These are phyloP conservation scores for Russula sp. DNA, from an alignment of 768 basidiomycete genomes.

Conservation along the genomic window DNA sequence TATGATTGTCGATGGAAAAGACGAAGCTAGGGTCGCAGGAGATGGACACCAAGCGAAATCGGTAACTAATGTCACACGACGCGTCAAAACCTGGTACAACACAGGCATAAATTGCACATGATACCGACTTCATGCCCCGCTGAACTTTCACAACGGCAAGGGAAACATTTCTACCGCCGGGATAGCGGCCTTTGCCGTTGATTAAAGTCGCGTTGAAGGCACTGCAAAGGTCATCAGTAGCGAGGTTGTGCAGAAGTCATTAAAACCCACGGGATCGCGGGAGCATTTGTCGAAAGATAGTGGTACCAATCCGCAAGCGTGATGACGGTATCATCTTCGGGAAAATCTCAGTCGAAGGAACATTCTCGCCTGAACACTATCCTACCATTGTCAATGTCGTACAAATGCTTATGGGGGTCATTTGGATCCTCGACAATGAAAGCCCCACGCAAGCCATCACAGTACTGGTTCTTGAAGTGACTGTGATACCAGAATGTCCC, in stretches of 20 bases:
- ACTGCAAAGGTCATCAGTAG: constrained; percentile 2
- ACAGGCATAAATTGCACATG: not conserved
- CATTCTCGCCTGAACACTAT: not conserved
- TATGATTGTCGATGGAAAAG: constrained; percentile 38
- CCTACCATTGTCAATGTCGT: constrained; percentile 38
- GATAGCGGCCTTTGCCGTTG: constrained; percentile 45
- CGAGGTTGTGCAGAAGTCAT: not conserved
- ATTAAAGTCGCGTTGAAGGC: constrained; percentile 42
- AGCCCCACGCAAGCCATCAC: constrained; percentile 38
- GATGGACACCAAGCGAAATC: constrained; percentile 24
- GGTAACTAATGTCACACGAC: constrained; percentile 13
- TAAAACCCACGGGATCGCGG: constrained; percentile 11
- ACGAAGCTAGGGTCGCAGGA: constrained; percentile 33
- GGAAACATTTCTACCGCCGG: constrained; percentile 36
- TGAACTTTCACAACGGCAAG: constrained; percentile 44
- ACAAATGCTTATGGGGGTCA: constrained; percentile 34
- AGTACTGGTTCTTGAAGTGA: constrained; percentile 26
- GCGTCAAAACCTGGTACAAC: not conserved
- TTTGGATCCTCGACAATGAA: constrained; percentile 39
- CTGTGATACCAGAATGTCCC: constrained; percentile 31
- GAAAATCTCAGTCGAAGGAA: constrained; percentile 6
- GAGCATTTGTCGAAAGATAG: constrained; percentile 36
- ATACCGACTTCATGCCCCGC: constrained; percentile 26
- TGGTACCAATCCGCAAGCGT: constrained; percentile 45
- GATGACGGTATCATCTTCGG: constrained; percentile 38